Evolutionary conservation across 768 basidiomycete species (phyloP).

Genomic region (Suillus luteus): DNA sequence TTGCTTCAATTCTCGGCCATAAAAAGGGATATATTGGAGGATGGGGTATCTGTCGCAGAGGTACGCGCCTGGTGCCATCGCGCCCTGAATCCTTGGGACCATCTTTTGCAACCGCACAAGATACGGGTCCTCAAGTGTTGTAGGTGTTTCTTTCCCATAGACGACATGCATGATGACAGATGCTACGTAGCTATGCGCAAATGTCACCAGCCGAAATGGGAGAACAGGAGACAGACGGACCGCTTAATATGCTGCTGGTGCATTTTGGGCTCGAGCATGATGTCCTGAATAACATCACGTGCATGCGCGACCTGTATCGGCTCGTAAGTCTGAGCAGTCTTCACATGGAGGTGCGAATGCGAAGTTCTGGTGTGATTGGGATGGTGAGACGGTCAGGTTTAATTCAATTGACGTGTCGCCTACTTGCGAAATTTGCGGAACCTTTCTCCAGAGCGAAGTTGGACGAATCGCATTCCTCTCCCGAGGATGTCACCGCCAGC

Average conservation of each 20-base stretch:
- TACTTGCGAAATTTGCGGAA: slow-evolving; percentile 61
- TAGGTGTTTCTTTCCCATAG: slow-evolving; percentile 30
- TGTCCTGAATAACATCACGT: slow-evolving; percentile 22
- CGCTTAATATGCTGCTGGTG: slow-evolving; percentile 30
- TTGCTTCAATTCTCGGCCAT: slow-evolving; percentile 52
- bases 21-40: slow-evolving; percentile 57
- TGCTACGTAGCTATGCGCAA: slow-evolving; percentile 25
- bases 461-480: slow-evolving; percentile 57
- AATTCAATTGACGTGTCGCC: background rate
- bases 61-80: slow-evolving; percentile 35
- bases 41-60: slow-evolving; percentile 39
- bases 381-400: background rate
- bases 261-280: slow-evolving; percentile 26
- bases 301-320: slow-evolving; percentile 46
- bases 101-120: slow-evolving; percentile 32
- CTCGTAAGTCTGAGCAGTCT: slow-evolving; percentile 45
- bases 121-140: slow-evolving; percentile 21
- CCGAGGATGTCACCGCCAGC: slow-evolving; percentile 59
- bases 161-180: slow-evolving; percentile 30
- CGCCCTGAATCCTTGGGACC: slow-evolving; percentile 31
- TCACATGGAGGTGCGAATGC: slow-evolving; percentile 55
- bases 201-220: background rate
- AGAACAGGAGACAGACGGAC: slow-evolving; percentile 41
- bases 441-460: slow-evolving; percentile 54
- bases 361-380: slow-evolving; percentile 40